Evolutionary conservation across 176 grass and related monocot species (phyloP).

Genomic region (Oryza meyeriana): DNA sequence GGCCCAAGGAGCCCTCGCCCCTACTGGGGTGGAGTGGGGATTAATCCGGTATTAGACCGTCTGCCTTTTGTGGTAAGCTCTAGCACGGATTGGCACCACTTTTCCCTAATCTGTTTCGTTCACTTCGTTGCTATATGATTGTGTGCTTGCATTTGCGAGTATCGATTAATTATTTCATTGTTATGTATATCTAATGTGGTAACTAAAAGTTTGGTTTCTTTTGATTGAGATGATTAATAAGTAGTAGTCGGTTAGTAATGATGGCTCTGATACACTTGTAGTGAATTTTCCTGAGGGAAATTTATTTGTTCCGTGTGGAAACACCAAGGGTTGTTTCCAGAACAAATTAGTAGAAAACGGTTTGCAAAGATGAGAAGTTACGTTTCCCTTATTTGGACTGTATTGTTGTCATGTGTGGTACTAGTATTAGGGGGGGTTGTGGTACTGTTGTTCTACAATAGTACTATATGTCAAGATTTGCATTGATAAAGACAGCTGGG

Average conservation of each 20-base stretch:
- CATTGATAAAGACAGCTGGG: not conserved
- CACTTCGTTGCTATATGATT: not conserved
- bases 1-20: not conserved
- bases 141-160: not conserved
- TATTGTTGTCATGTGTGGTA: not conserved
- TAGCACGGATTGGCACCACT: not conserved
- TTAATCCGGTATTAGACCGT: not conserved
- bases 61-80: not conserved
- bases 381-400: not conserved
- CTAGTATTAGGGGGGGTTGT: not conserved
- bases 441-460: conserved; percentile 1
- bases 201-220: not conserved
- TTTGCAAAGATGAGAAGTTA: not conserved
- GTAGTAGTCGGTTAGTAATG: not conserved
- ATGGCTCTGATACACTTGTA: not conserved
- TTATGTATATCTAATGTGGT: not conserved
- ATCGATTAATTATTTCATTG: not conserved
- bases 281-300: not conserved
- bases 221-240: not conserved
- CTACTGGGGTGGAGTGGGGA: not conserved
- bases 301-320: conserved; percentile 13
- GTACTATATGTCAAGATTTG: conserved; percentile 1
- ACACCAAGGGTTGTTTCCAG: not conserved
- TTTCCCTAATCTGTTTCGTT: not conserved
- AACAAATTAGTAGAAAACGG: not conserved